Evolutionary conservation across 805 yeast species (phyloP).

Genomic region (Kodamaea sagamina): DNA sequence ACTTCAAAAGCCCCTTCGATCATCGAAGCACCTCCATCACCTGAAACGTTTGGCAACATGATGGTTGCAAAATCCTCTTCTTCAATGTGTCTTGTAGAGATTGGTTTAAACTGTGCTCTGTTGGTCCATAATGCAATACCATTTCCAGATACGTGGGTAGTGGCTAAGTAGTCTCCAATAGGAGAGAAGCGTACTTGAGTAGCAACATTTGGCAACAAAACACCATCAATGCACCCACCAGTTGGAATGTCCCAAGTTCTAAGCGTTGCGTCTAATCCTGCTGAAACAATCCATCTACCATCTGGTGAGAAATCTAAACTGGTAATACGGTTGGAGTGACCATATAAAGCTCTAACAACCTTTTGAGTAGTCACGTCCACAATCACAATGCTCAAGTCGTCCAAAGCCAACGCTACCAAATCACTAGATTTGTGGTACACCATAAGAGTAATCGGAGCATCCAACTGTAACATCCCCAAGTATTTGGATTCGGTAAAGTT

Average conservation of each 20-base stretch:
- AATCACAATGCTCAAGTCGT: constrained; percentile 80
- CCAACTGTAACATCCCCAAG: constrained; percentile 65
- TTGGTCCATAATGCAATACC: constrained; percentile 95
- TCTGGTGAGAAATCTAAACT: constrained; percentile 88
- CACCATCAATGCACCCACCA: constrained; percentile 95
- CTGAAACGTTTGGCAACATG: constrained; percentile 73
- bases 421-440: constrained; percentile 82
- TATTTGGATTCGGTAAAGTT: constrained; percentile 74
- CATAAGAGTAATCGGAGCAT: constrained; percentile 76
- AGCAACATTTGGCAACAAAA: constrained; percentile 73
- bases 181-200: constrained; percentile 82
- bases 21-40: constrained; percentile 70
- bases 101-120: constrained; percentile 75
- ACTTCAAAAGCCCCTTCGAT: constrained; percentile 75
- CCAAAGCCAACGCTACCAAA: constrained; percentile 80
- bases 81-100: constrained; percentile 73
- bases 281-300: constrained; percentile 91
- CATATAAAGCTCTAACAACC: constrained; percentile 83
- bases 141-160: constrained; percentile 85
- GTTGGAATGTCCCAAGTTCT: constrained; percentile 98
- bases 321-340: constrained; percentile 87
- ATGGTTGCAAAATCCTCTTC: constrained; percentile 70
- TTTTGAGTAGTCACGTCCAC: constrained; percentile 79
- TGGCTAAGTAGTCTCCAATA: constrained; percentile 85
- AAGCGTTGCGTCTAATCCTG: constrained; percentile 80